phyloP scores from a whole-genome alignment of 768 basidiomycete species.

The Tricholoma bakamatsutake region DNA sequence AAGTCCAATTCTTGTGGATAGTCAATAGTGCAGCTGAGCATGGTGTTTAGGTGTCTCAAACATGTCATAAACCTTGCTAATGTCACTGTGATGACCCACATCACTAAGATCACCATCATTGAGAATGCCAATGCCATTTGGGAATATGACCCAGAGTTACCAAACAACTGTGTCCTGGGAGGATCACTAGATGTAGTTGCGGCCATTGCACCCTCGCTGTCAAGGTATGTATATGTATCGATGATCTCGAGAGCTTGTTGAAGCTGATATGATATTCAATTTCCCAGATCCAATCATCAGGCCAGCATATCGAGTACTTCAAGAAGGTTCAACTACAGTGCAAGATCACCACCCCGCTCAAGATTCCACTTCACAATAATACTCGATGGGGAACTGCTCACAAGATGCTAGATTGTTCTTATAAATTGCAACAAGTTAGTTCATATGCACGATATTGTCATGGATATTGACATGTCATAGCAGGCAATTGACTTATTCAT shows the following conservation, averaged over 20 bases:
- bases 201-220: slow-evolving; percentile 22
- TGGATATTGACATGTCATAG: no score
- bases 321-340: slow-evolving; percentile 12
- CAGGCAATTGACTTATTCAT: no score
- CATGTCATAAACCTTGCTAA: no score
- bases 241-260: no score
- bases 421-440: slow-evolving; percentile 11
- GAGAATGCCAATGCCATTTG: slow-evolving; percentile 25
- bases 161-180: slow-evolving; percentile 17
- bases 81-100: no score
- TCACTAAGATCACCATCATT: slow-evolving; percentile 9
- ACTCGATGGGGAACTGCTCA: slow-evolving; percentile 20
- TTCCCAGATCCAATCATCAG: slow-evolving; percentile 21
- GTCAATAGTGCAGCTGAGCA: no score
- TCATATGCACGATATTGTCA: no score
- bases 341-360: slow-evolving; percentile 8
- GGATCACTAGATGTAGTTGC: slow-evolving; percentile 26
- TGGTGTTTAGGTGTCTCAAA: no score
- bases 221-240: no score
- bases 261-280: slow-evolving; percentile 4
- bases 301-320: slow-evolving; percentile 20
- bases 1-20: no score
- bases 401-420: slow-evolving; percentile 16
- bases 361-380: slow-evolving; percentile 20
- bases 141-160: slow-evolving; percentile 16